These are phyloP conservation scores for Stachybotrys echinatus DNA, from an alignment of 2,329 filamentous ascomycete genomes.

Conservation along the genomic window DNA sequence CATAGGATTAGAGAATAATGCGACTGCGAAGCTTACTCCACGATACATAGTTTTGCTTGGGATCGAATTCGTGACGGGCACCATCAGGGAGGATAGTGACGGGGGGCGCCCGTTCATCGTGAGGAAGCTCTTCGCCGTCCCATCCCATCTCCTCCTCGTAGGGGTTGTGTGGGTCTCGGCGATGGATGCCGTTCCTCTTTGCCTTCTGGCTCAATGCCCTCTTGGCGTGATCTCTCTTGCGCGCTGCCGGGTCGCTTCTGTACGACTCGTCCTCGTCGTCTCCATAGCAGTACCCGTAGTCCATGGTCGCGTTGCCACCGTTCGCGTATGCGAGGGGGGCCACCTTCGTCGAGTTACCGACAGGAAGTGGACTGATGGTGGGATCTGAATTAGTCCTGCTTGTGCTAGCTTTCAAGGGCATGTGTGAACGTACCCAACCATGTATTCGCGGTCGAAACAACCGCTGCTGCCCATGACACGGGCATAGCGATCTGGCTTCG, in stretches of 20 bases:
- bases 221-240: neutral
- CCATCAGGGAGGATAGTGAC: conserved; percentile 7
- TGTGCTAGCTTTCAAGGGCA: neutral
- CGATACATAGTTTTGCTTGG: conserved; percentile 8
- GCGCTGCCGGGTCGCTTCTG: no score
- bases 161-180: conserved; percentile 36
- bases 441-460: conserved; percentile 30
- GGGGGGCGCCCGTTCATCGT: conserved; percentile 6
- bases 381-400: neutral
- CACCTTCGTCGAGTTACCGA: neutral
- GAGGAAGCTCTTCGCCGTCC: conserved; percentile 21
- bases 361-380: neutral
- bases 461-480: conserved; percentile 24
- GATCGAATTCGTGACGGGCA: conserved; percentile 7
- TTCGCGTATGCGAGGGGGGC: neutral
- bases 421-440: conserved; percentile 28
- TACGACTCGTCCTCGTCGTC: neutral
- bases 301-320: neutral
- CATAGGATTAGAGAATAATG: neutral
- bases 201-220: neutral
- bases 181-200: conserved; percentile 25
- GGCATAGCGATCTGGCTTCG: conserved; percentile 33
- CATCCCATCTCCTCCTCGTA: neutral
- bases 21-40: conserved; percentile 5
- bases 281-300: neutral